Percentiles rank a stretch among this genome's conserved stretches.
Conservation (phyloP, 1,139 yeast species). For the Keqinozyma sinolaborantium region DNA sequence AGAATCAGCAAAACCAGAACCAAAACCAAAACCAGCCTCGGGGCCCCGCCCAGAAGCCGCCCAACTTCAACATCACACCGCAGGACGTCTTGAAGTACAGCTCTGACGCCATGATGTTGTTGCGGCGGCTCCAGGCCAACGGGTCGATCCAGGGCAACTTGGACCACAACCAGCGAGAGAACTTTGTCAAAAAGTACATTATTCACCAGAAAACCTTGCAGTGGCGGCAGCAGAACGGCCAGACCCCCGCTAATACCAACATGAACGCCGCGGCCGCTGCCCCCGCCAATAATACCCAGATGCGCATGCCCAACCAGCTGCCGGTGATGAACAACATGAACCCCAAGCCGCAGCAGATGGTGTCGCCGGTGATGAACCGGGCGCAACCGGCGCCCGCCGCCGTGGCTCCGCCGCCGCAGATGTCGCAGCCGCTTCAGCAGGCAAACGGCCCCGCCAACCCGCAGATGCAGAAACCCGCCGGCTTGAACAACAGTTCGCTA, state of each 20-base stretch:
- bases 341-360: constrained; percentile 3
- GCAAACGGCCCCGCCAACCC: constrained; percentile 1
- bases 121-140: constrained; percentile 35
- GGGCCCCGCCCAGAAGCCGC: constrained; percentile 32
- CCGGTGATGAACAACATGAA: constrained; percentile 12
- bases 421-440: too few species aligned
- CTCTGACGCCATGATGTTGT: constrained; percentile 38
- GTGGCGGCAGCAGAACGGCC: constrained; percentile 39
- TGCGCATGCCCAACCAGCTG: constrained; percentile 12
- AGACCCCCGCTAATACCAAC: constrained; percentile 9
- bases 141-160: constrained; percentile 30
- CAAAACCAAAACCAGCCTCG: constrained; percentile 8
- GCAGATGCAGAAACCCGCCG: constrained; percentile 1
- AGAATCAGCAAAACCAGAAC: constrained; percentile 3
- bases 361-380: constrained; percentile 10
- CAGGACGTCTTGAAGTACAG: constrained; percentile 41
- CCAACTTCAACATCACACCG: constrained; percentile 36
- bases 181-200: constrained; percentile 38
- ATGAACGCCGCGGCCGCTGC: constrained; percentile 1
- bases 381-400: constrained; percentile 1
- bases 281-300: constrained; percentile 3
- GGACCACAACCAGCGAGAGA: constrained; percentile 34
- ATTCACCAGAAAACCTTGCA: constrained; percentile 37
- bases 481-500: constrained; percentile 3
- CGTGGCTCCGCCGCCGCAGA: constrained; percentile 3